Percentiles rank a stretch among this genome's conserved stretches.
phyloP scores from a whole-genome alignment of 2,329 filamentous ascomycete genomes.

The Eutypella sp. region DNA sequence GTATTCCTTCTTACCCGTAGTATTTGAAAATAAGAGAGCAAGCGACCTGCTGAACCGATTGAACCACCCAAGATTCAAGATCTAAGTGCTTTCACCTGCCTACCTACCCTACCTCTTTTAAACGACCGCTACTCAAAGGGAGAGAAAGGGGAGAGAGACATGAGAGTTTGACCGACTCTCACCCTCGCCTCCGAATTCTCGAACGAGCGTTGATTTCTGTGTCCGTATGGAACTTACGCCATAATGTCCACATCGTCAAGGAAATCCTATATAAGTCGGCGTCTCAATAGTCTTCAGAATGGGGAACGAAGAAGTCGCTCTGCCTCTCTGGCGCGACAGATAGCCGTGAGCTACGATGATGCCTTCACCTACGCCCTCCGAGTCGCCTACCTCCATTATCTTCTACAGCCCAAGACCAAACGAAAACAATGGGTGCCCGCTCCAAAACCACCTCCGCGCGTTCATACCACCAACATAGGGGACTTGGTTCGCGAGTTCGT shows the following conservation, averaged over 20 bases:
- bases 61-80: neutral
- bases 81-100: neutral
- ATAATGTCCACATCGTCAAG: constrained; percentile 49
- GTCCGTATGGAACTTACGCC: no score
- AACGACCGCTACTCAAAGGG: constrained; percentile 74
- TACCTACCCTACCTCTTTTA: no score
- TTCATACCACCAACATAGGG: constrained; percentile 69
- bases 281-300: constrained; percentile 39
- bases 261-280: constrained; percentile 40
- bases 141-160: neutral
- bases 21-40: no score
- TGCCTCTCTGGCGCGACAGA: constrained; percentile 40
- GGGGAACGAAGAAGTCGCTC: constrained; percentile 37
- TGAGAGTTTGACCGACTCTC: constrained; percentile 3
- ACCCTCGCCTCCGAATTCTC: neutral
- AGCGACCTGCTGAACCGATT: no score
- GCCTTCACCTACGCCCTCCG: constrained; percentile 89
- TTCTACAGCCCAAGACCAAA: constrained; percentile 85
- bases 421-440: constrained; percentile 78
- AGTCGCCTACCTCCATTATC: constrained; percentile 85
- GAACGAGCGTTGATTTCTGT: neutral
- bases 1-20: no score
- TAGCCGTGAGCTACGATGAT: constrained; percentile 63
- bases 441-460: constrained; percentile 55
- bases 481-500: constrained; percentile 86